A percentile compares a stretch with the other conserved stretches of the same genome.
These are phyloP conservation scores for Lentinula lateritia DNA, from an alignment of 768 basidiomycete genomes.

Conservation along the genomic window DNA sequence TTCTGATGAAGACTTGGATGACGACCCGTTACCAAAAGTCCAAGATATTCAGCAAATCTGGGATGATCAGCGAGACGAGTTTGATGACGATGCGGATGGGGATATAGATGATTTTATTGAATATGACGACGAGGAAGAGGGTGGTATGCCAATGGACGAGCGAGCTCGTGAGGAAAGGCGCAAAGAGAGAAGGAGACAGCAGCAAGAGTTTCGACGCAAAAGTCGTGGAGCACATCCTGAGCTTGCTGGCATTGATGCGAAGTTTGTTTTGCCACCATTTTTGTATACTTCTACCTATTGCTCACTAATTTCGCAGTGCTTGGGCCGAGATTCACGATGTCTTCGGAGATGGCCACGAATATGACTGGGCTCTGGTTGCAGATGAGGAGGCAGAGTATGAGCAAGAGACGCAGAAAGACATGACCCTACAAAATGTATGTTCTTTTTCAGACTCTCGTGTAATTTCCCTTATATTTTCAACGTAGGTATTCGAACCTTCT, in stretches of 20 bases:
- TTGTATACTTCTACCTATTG: neutral
- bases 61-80: conserved; percentile 70
- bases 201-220: conserved; percentile 64
- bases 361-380: conserved; percentile 87
- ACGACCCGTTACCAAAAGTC: conserved; percentile 48
- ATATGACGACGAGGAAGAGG: conserved; percentile 76
- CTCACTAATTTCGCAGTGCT: conserved; percentile 43
- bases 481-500: conserved; percentile 93
- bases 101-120: conserved; percentile 77
- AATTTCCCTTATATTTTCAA: conserved; percentile 8
- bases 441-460: conserved; percentile 6
- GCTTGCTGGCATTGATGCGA: conserved; percentile 76
- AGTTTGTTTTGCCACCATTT: conserved; percentile 41
- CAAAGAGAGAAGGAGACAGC: conserved; percentile 56
- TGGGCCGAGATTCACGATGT: conserved; percentile 96
- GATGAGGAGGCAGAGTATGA: conserved; percentile 60
- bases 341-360: conserved; percentile 95
- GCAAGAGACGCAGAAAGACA: conserved; percentile 57
- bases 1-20: conserved; percentile 73
- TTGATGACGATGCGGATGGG: conserved; percentile 67
- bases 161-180: conserved; percentile 72
- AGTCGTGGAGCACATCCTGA: conserved; percentile 61
- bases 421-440: conserved; percentile 79
- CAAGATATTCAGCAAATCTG: conserved; percentile 72
- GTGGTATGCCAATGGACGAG: conserved; percentile 63